Evolutionary conservation across 306 rosid genomes (phyloP), one percentile per base, ranked within the genome.

Genomic region (Malus asiatica): DNA sequence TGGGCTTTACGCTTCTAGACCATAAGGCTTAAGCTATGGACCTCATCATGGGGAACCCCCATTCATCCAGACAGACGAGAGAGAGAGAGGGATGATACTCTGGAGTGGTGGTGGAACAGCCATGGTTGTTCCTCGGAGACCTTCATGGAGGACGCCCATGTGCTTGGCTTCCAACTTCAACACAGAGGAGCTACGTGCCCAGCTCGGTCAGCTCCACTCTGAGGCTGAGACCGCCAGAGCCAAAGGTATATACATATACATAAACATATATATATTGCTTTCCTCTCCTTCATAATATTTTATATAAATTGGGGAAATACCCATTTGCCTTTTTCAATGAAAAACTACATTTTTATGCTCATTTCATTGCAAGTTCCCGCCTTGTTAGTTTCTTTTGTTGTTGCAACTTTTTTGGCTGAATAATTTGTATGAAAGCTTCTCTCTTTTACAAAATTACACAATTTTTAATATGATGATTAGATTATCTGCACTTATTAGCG

Each of bases 191-290:
- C 86, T 94, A 1, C 96, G 98, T 68, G 67, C 84, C 29, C 93
- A 94, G 35, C 89, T 92, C 46, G 89, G 85, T 74, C 90, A 85
- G 6, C 98, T 92, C 81, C 97, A 92, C 30, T 69, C 88, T 0
- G 97, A 94, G 81, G 93, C 98, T 2, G 77, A 85, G 19, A 74
- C 65, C 79, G 80, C 98, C 78, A 82, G 86, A 85, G 25, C 80
- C 89, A 94, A 90, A 81, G 98, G 98, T 89, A 69, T 46, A 46
- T 14, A 46, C 6, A 14, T 46, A 46, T 1, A 46, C 5, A 46
- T 0, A 45, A 13, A 45, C 6, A 46, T 46, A 46, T 45, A 4
- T 14, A 14, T 14, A 48, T 48, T 5, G 73, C 12, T 48, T 46
- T 33, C 30, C 25, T 48, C 14, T 51, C 68, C 63, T 51, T 71